A percentile compares a stretch with the other conserved stretches of the same genome.
Conservation (phyloP, 2,329 filamentous ascomycete species). For the Venturia carpophila region DNA sequence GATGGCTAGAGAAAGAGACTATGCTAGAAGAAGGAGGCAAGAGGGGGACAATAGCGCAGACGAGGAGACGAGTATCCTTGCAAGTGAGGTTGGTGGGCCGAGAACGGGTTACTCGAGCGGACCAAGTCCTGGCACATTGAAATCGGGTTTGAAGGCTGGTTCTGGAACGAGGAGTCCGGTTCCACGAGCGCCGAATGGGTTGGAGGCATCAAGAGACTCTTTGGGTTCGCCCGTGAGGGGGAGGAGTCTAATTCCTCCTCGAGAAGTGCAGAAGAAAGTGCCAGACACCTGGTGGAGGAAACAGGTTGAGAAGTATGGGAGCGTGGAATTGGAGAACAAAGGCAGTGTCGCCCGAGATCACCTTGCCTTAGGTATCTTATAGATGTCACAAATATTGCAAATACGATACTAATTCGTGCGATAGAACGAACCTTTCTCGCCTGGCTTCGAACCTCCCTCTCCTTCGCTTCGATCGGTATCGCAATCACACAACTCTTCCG, state of each 20-base stretch:
- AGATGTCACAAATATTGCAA: slow-evolving; percentile 22
- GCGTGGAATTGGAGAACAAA: slow-evolving; percentile 75
- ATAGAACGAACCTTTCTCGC: slow-evolving; percentile 76
- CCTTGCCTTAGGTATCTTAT: slow-evolving; percentile 60
- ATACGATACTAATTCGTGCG: slow-evolving; percentile 13
- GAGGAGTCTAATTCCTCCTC: not conserved
- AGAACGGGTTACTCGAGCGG: slow-evolving; percentile 23
- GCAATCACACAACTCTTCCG: slow-evolving; percentile 80
- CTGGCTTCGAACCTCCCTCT: slow-evolving; percentile 74
- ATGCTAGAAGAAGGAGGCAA: not conserved
- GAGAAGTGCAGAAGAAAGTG: slow-evolving; percentile 22
- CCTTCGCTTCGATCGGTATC: slow-evolving; percentile 75
- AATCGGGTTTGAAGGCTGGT: slow-evolving; percentile 20
- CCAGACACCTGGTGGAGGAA: slow-evolving; percentile 44
- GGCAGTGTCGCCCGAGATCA: slow-evolving; percentile 78
- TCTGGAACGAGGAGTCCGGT: slow-evolving; percentile 19
- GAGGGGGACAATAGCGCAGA: slow-evolving; percentile 23
- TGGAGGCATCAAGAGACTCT: not conserved
- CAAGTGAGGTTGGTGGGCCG: slow-evolving; percentile 20
- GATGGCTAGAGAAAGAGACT: not conserved
- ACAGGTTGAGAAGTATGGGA: slow-evolving; percentile 52
- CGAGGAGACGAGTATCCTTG: slow-evolving; percentile 35
- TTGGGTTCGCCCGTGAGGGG: not conserved
- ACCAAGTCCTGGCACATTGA: slow-evolving; percentile 19
- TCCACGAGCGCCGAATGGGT: slow-evolving; percentile 18